Percentiles rank a stretch among this genome's conserved stretches.
Conservation (phyloP, 306 rosid species). For the Styphnolobium japonicum region DNA sequence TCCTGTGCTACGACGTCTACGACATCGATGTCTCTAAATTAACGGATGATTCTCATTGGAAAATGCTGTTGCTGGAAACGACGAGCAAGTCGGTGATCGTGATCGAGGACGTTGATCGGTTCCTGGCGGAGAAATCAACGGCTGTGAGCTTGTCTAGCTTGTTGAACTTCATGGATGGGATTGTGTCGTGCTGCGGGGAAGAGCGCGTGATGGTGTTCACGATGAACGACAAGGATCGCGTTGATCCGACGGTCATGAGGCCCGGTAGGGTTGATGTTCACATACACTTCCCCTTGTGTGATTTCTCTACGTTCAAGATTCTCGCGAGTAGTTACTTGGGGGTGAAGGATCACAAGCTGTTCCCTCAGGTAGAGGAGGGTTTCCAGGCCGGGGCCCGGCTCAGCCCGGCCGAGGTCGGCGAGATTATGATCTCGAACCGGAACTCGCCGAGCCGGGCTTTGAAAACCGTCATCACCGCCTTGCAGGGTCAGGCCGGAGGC, state of each 20-base stretch:
- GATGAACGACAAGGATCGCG: conserved; percentile 52
- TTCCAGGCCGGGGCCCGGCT: conserved; percentile 63
- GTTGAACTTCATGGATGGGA: conserved; percentile 89
- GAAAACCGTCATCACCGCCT: conserved; percentile 74
- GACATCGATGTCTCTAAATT: conserved; percentile 66
- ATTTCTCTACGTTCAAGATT: conserved; percentile 77
- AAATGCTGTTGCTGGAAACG: conserved; percentile 57
- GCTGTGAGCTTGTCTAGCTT: conserved; percentile 53
- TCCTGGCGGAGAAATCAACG: conserved; percentile 38
- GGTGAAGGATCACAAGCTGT: conserved; percentile 90
- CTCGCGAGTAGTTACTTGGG: conserved; percentile 71
- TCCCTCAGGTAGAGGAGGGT: conserved; percentile 76
- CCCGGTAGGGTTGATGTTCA: conserved; percentile 88
- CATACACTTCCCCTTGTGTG: conserved; percentile 75
- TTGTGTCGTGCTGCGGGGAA: conserved; percentile 67
- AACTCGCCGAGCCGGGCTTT: conserved; percentile 82
- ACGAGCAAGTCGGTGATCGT: conserved; percentile 67
- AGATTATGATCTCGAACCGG: conserved; percentile 86
- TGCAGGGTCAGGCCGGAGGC: conserved; percentile 62
- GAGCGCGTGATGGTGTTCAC: conserved; percentile 88
- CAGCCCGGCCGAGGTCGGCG: conserved; percentile 83
- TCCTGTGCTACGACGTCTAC: conserved; percentile 74
- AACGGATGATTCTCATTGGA: conserved; percentile 56
- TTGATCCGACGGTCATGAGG: conserved; percentile 64
- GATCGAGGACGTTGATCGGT: conserved; percentile 77